Evolutionary conservation across 1,139 yeast species (phyloP).

Genomic region (Zhuliangozyma parablackwelliae): DNA sequence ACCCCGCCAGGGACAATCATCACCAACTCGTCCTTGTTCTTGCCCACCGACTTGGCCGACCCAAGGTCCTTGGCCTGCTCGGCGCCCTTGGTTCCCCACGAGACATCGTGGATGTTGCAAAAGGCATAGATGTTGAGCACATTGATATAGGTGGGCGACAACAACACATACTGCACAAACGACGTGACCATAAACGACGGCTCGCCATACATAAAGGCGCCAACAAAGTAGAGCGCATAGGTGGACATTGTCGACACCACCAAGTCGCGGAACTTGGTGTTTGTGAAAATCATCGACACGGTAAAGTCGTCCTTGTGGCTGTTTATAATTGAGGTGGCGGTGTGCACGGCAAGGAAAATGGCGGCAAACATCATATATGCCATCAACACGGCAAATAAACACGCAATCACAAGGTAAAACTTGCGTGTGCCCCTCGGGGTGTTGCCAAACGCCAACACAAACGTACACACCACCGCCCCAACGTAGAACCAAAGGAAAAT

Average conservation of each 20-base stretch:
- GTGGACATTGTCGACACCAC: constrained; percentile 85
- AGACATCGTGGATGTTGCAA: constrained; percentile 80
- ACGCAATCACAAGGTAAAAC: constrained; percentile 39
- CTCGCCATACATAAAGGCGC: constrained; percentile 70
- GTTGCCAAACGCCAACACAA: constrained; percentile 46
- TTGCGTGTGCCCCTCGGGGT: constrained; percentile 45
- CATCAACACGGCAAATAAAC: constrained; percentile 43
- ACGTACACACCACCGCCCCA: constrained; percentile 39
- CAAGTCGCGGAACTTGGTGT: constrained; percentile 73
- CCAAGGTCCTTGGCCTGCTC: constrained; percentile 65
- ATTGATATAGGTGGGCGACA: constrained; percentile 74
- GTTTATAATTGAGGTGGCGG: constrained; percentile 42
- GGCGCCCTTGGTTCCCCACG: constrained; percentile 86
- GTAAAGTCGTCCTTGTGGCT: constrained; percentile 42
- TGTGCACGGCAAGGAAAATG: constrained; percentile 71
- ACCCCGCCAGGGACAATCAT: constrained; percentile 60
- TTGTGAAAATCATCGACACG: constrained; percentile 49
- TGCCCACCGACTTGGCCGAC: constrained; percentile 51
- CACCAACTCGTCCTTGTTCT: constrained; percentile 57
- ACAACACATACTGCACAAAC: constrained; percentile 62
- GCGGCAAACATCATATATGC: constrained; percentile 63
- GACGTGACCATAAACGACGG: constrained; percentile 79
- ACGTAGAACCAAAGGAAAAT: constrained; percentile 42
- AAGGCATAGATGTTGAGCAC: constrained; percentile 79
- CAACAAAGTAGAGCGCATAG: constrained; percentile 71